Conservation (phyloP, 805 yeast species). For the Myxozyma mucilagina region DNA sequence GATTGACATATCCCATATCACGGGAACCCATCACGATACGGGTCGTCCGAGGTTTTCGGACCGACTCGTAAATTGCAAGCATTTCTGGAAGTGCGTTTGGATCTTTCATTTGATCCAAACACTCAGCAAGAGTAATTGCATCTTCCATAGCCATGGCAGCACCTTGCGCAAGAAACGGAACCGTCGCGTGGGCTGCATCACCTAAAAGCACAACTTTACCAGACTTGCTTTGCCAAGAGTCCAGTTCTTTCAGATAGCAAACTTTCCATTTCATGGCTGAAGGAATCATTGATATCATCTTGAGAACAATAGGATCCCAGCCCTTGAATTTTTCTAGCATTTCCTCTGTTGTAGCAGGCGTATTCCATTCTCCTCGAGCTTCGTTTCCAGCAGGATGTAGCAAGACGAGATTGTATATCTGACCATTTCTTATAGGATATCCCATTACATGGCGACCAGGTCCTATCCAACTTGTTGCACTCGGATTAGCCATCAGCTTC, state of each 20-base stretch:
- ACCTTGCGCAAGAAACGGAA: conserved; percentile 37
- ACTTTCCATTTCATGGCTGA: conserved; percentile 37
- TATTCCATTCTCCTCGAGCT: conserved; percentile 5
- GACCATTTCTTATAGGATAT: conserved; percentile 15
- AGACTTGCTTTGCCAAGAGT: conserved; percentile 37
- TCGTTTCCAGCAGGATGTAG: conserved; percentile 15
- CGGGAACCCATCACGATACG: conserved; percentile 13
- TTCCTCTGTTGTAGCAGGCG: conserved; percentile 33
- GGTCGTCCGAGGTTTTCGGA: conserved; percentile 20
- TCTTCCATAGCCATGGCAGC: conserved; percentile 23
- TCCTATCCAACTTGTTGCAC: conserved; percentile 23
- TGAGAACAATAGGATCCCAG: conserved; percentile 38
- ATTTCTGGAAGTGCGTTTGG: neutral
- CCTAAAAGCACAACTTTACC: conserved; percentile 41
- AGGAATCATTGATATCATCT: conserved; percentile 32
- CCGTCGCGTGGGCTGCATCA: conserved; percentile 44
- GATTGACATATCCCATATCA: conserved; percentile 6
- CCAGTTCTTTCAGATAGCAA: conserved; percentile 35
- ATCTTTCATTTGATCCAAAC: conserved; percentile 6
- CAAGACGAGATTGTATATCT: conserved; percentile 22
- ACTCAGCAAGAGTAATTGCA: conserved; percentile 11
- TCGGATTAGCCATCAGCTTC: conserved; percentile 10
- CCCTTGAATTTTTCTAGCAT: conserved; percentile 32
- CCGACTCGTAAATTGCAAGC: conserved; percentile 9
- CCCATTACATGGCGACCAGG: conserved; percentile 24